Base-by-base conservation (phyloP, 345 rosid species). In the Aegle marmelos region DNA sequence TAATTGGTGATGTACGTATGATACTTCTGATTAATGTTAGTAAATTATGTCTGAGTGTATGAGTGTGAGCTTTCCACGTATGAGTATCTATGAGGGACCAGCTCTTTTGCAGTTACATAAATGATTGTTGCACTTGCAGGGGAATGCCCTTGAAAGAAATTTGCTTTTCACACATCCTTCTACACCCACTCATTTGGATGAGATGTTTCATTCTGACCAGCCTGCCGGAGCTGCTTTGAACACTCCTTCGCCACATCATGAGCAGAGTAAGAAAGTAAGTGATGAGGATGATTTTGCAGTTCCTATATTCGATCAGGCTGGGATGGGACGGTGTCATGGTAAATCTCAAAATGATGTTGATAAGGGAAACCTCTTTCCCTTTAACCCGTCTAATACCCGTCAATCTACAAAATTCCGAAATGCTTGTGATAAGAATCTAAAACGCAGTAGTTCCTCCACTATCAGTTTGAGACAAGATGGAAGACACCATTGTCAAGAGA, bases 281-380 rank as follows among this genome's bases (percentile, higher is more conserved):
- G 92, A 91, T 80, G 98, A 90, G 78, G 98, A 90, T 71, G 97
- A 92, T 82, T 95, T 88, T 53, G 83, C 76, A 22, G 98, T 95
- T 83, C 94, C 98, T 5, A 91, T 92, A 33, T 92, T 73, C 80
- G 68, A 83, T 68, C 88, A 82, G 48, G 83, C 92, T 1, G 87
- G 80, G 81, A 70, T 21, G 9, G 85, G 41, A 61, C 89, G 80
- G 69, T 67, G 14, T 45, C 72, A 39, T 66, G 41, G 48, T 19
- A 88, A 77, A 79, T 73, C 53, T 65, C 84, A 78, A 76, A 82
- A 75, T 61, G 82, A 82, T 41, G 56, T 66, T 70, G 83, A 83
- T 65, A 70, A 30, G 59, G 89, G 81, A 76, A 87, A 79, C 70
- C 34, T 61, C n/a, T 13, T 75, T 36, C 77, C 85, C 14, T 62